Base-by-base conservation (phyloP, 805 yeast genomes). In the Cyberlindnera mycetangii region DNA sequence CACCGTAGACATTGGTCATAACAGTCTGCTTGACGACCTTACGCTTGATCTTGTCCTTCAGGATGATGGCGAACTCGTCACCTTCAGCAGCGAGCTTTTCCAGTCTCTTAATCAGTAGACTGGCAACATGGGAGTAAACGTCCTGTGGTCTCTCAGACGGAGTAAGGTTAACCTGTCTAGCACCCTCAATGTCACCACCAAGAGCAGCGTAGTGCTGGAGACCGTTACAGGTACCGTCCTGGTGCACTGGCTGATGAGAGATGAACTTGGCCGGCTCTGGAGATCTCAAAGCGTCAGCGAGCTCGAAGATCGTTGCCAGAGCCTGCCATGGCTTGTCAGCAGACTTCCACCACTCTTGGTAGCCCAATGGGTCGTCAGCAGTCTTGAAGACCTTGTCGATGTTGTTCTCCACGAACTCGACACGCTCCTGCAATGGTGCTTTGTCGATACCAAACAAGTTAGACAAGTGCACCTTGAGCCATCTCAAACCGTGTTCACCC, bases 1-100 rank as follows among this genome's bases (percentile, higher is more conserved):
- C 99, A 57, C 99, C 99, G 61, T 92, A 92, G 30, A 92, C 99
- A 58, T 89, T 90, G 0, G 99, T 92, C 99, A 92, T 92, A 20
- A 92, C 98, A 0, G 99, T 89, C 63, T 92, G 99, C 61, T 92
- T 92, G 30, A 93, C 96, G 37, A 93, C 83, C 61, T 92, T 92
- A 56, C 99, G 77, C 16, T 83, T 76, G 45, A 92, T 77, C 48
- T 80, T 75, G 41, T 82, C 85, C 45, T 75, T 70, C 32, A 59
- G 40, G 4, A 51, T 15, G 10, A 45, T 45, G 1, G 90, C 92
- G 44, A 66, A 64, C 44, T 72, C 74, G 48, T 76, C 72, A 9
- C 82, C 85, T 2, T 67, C 65, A 10, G 62, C 76, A 6, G 78
- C 79, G 31, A 78, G 85, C 11, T 62, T 61, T 36, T 76, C 74